Evolutionary conservation across 2,329 filamentous ascomycete species (phyloP).

Genomic region (Scedosporium aurantiacum): DNA sequence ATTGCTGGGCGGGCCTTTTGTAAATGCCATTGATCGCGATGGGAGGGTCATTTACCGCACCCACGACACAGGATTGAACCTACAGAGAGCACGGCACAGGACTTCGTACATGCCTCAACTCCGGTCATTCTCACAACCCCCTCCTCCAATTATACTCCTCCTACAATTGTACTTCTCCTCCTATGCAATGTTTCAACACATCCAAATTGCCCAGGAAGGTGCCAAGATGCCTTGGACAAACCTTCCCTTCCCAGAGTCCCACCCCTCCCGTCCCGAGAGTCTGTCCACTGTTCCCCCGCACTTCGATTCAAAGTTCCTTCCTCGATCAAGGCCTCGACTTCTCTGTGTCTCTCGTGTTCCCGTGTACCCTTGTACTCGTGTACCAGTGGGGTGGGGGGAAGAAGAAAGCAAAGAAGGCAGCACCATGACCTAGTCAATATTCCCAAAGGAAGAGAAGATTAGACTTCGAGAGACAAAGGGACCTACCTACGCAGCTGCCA

Average conservation of each 20-base stretch:
- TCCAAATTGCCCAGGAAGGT: not conserved
- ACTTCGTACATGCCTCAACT: not conserved
- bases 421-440: not conserved
- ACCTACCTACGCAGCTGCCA: not conserved
- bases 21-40: not conserved
- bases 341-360: not conserved
- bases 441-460: not conserved
- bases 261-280: not conserved
- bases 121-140: not conserved
- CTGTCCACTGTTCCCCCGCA: not conserved
- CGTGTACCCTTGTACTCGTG: not conserved
- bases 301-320: not conserved
- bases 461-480: not conserved
- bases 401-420: not conserved
- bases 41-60: not conserved
- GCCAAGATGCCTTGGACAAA: not conserved
- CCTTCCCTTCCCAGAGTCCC: not conserved
- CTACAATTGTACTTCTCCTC: too few species aligned
- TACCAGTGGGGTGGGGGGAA: not conserved
- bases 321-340: not conserved
- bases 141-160: too few species aligned
- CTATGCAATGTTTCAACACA: not conserved
- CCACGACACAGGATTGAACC: not conserved
- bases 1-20: not conserved
- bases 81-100: not conserved